Evolutionary conservation across 202 grass and related monocot genomes (phyloP).

Genomic region (Bolboschoenoplectus hybrid): DNA sequence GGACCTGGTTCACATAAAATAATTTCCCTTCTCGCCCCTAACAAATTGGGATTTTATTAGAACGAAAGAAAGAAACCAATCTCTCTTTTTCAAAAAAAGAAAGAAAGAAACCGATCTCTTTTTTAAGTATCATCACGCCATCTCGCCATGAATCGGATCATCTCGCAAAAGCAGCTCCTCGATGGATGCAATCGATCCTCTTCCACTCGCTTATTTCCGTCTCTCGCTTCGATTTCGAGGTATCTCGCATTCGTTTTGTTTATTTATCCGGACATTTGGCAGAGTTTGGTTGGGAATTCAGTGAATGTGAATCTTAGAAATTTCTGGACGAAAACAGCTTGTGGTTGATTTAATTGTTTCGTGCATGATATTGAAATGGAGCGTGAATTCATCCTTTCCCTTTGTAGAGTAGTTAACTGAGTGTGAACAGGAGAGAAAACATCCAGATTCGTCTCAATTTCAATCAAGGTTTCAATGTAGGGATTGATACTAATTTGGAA

Average conservation of each 20-base stretch:
- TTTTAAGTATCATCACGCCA: background rate
- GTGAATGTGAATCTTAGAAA: constrained; percentile 23
- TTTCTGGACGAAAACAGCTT: background rate
- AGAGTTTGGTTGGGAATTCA: background rate
- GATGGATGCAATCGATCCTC: constrained; percentile 18
- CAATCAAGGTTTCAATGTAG: background rate
- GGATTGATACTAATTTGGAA: constrained; percentile 20
- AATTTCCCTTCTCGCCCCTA: background rate
- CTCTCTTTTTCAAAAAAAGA: too few relatives aligned
- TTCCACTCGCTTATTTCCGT: constrained; percentile 1
- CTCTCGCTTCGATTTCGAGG: constrained; percentile 26
- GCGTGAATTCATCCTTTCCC: background rate
- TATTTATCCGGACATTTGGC: background rate
- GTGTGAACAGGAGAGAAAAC: background rate
- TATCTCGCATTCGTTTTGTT: background rate
- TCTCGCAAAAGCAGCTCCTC: background rate
- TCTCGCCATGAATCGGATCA: constrained; percentile 35
- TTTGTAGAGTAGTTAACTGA: background rate
- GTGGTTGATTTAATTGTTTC: background rate
- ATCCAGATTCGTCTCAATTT: background rate
- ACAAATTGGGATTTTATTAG: background rate
- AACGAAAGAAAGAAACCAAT: background rate
- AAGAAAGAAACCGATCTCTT: background rate
- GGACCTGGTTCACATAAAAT: background rate
- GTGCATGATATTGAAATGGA: background rate